A percentile compares a stretch with the other conserved stretches of the same genome.
Evolutionary conservation across 1,139 yeast species (phyloP).

Genomic region (Pichia sp.): DNA sequence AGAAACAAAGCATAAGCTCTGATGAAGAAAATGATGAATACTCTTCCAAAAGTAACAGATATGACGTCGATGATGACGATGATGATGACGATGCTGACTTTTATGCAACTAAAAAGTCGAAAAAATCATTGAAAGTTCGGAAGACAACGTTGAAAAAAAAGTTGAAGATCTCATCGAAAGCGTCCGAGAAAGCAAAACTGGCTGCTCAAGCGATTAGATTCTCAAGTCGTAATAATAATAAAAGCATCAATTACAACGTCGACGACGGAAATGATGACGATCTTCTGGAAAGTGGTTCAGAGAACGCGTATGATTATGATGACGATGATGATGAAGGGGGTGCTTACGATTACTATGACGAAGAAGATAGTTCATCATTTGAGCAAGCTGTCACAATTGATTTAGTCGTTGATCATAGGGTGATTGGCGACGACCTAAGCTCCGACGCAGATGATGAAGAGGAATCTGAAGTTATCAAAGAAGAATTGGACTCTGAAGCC

Average conservation of each 20-base stretch:
- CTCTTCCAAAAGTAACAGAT: conserved; percentile 21
- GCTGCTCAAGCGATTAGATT: conserved; percentile 45
- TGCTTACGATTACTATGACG: conserved; percentile 32
- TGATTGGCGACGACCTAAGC: conserved; percentile 35
- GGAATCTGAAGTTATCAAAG: not conserved
- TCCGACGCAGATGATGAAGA: conserved; percentile 31
- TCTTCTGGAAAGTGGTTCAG: conserved; percentile 51
- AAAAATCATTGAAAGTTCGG: conserved; percentile 16
- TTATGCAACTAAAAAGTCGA: conserved; percentile 17
- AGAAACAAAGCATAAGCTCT: conserved; percentile 18
- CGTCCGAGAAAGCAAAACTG: not conserved
- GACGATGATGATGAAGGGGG: conserved; percentile 34
- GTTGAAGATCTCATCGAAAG: conserved; percentile 4
- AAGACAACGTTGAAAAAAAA: conserved; percentile 14
- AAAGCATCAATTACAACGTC: conserved; percentile 68
- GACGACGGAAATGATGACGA: conserved; percentile 61
- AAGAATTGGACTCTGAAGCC: not conserved
- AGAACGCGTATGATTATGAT: conserved; percentile 34
- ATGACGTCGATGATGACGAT: conserved; percentile 25
- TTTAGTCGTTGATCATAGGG: conserved; percentile 50
- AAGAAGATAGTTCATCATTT: conserved; percentile 21
- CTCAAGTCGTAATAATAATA: conserved; percentile 63
- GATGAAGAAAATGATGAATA: conserved; percentile 24
- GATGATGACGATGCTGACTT: conserved; percentile 36
- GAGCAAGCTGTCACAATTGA: conserved; percentile 41